These are phyloP conservation scores for Gossypium mustelinum DNA, from an alignment of 345 rosid species.

Conservation along the genomic window DNA sequence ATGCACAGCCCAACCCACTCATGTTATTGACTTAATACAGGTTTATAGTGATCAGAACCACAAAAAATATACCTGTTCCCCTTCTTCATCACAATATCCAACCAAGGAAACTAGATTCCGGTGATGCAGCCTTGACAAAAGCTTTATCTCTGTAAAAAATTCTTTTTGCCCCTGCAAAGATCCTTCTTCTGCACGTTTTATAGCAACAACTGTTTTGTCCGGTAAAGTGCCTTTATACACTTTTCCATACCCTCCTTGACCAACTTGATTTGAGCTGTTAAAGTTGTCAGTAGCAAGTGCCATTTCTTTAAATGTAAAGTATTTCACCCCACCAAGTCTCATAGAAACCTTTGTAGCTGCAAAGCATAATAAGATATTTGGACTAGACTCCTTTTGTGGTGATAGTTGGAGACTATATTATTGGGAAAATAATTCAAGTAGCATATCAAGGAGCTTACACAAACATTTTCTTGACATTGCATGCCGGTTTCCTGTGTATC, in stretches of 20 bases:
- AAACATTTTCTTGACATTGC: slow-evolving; percentile 52
- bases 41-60: background rate
- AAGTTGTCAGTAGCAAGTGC: slow-evolving; percentile 69
- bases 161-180: slow-evolving; percentile 90
- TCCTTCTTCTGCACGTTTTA: slow-evolving; percentile 82
- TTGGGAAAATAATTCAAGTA: background rate
- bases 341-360: slow-evolving; percentile 61
- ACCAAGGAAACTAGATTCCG: slow-evolving; percentile 80
- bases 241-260: slow-evolving; percentile 90
- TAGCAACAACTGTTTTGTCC: slow-evolving; percentile 57
- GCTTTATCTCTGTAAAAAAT: slow-evolving; percentile 77
- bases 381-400: slow-evolving; percentile 4
- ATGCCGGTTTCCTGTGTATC: slow-evolving; percentile 30
- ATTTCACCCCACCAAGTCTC: slow-evolving; percentile 68
- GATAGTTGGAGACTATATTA: background rate
- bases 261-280: slow-evolving; percentile 60
- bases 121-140: slow-evolving; percentile 86
- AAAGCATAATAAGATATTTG: slow-evolving; percentile 18
- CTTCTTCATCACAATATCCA: slow-evolving; percentile 89
- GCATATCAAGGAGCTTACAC: slow-evolving; percentile 41
- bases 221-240: slow-evolving; percentile 71
- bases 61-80: slow-evolving; percentile 59
- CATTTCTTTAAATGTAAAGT: slow-evolving; percentile 72
- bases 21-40: background rate
- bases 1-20: background rate